phyloP scores from a whole-genome alignment of 2,329 filamentous ascomycete species.

The Aspergillus fischeri region DNA sequence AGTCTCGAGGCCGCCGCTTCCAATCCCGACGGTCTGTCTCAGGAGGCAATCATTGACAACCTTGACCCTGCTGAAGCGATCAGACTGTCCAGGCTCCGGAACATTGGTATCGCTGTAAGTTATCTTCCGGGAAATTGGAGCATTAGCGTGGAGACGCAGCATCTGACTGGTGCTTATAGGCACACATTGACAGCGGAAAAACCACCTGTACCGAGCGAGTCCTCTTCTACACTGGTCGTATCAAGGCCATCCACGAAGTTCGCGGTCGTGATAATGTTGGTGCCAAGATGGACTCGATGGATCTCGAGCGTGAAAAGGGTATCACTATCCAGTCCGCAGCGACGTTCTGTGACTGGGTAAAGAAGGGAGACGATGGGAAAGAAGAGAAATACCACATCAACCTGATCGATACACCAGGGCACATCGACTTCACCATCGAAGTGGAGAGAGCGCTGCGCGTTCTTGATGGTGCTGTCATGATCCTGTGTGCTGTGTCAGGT shows the following conservation, averaged over 20 bases:
- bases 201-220: slow-evolving; percentile 95
- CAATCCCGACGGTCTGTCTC: slow-evolving; percentile 54
- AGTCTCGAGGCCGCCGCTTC: slow-evolving; percentile 55
- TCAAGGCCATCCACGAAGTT: slow-evolving; percentile 96
- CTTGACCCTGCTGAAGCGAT: slow-evolving; percentile 74
- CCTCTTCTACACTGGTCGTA: slow-evolving; percentile 95
- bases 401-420: slow-evolving; percentile 95
- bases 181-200: slow-evolving; percentile 98
- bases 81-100: slow-evolving; percentile 76
- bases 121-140: neutral
- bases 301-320: slow-evolving; percentile 94
- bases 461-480: slow-evolving; percentile 95
- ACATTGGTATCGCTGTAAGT: slow-evolving; percentile 93
- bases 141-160: no score
- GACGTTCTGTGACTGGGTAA: slow-evolving; percentile 96
- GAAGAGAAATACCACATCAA: slow-evolving; percentile 96
- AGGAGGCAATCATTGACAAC: slow-evolving; percentile 69
- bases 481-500: slow-evolving; percentile 93
- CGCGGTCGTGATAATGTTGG: slow-evolving; percentile 83
- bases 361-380: slow-evolving; percentile 69
- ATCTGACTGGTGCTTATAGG: slow-evolving; percentile 46
- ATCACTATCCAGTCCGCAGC: slow-evolving; percentile 99
- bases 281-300: slow-evolving; percentile 99
- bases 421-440: slow-evolving; percentile 99
- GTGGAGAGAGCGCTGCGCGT: slow-evolving; percentile 93